A percentile compares a stretch with the other conserved stretches of the same genome.
phyloP scores from a whole-genome alignment of 805 yeast genomes.

The Pichia membranifaciens region DNA sequence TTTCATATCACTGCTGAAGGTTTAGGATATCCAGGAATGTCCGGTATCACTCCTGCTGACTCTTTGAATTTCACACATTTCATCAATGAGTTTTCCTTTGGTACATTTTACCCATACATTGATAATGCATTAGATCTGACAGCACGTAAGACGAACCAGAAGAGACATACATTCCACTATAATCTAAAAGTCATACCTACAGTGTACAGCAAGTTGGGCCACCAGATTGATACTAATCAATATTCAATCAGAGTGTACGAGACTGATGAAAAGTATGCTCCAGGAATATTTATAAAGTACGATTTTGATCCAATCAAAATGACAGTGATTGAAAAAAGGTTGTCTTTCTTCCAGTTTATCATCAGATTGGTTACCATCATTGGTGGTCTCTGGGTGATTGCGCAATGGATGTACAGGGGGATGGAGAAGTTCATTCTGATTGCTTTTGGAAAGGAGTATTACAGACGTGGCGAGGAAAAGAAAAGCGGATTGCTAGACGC shows the following conservation, averaged over 20 bases:
- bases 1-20: slow-evolving; percentile 81
- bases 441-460: slow-evolving; percentile 53
- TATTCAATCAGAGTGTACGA: slow-evolving; percentile 58
- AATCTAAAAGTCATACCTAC: slow-evolving; percentile 82
- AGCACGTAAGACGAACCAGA: slow-evolving; percentile 47
- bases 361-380: slow-evolving; percentile 72
- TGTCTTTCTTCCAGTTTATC: slow-evolving; percentile 72
- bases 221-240: slow-evolving; percentile 73
- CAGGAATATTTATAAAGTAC: slow-evolving; percentile 80
- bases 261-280: slow-evolving; percentile 33
- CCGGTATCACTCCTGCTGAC: slow-evolving; percentile 37
- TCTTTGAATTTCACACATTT: slow-evolving; percentile 75
- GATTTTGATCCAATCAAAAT: slow-evolving; percentile 85
- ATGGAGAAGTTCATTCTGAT: slow-evolving; percentile 49
- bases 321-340: slow-evolving; percentile 60
- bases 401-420: slow-evolving; percentile 57
- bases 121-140: slow-evolving; percentile 85
- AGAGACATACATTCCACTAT: slow-evolving; percentile 54
- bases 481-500: slow-evolving; percentile 28
- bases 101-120: slow-evolving; percentile 80
- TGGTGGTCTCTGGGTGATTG: slow-evolving; percentile 73
- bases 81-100: slow-evolving; percentile 83
- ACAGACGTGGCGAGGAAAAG: slow-evolving; percentile 43
- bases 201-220: slow-evolving; percentile 61
- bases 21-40: slow-evolving; percentile 42